A percentile compares a stretch with the other conserved stretches of the same genome.
phyloP scores from a whole-genome alignment of 257 asterid genomes.

The Nicotiana knightiana region DNA sequence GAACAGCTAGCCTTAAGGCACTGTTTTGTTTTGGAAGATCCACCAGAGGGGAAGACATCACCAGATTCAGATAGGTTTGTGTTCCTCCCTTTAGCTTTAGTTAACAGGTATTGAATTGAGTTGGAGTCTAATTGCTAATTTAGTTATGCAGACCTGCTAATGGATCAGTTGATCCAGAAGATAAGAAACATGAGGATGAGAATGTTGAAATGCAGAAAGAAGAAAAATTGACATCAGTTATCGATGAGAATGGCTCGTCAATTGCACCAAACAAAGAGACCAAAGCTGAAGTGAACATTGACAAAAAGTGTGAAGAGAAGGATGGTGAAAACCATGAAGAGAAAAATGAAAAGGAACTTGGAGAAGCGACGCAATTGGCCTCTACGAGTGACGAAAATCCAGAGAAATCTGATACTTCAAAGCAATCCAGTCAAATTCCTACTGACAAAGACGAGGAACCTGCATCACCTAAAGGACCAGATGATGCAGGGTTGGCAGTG shows the following conservation, averaged over 20 bases:
- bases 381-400: constrained; percentile 27
- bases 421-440: constrained; percentile 31
- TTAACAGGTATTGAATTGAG: constrained; percentile 7
- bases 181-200: constrained; percentile 27
- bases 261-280: constrained; percentile 23
- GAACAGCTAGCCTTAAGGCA: constrained; percentile 85
- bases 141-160: constrained; percentile 49
- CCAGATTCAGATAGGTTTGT: constrained; percentile 52
- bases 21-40: constrained; percentile 87
- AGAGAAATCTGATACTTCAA: constrained; percentile 33
- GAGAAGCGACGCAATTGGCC: constrained; percentile 32
- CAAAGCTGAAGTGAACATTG: constrained; percentile 31
- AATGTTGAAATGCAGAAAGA: constrained; percentile 36
- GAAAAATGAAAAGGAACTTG: constrained; percentile 15
- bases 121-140: constrained; percentile 21
- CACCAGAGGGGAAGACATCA: constrained; percentile 44
- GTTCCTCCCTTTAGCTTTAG: constrained; percentile 15
- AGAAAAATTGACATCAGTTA: constrained; percentile 30
- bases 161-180: constrained; percentile 37
- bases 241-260: constrained; percentile 10
- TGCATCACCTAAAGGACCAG: constrained; percentile 25
- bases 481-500: constrained; percentile 33
- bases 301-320: constrained; percentile 24
- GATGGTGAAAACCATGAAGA: constrained; percentile 14
- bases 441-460: constrained; percentile 28